Evolutionary conservation across 192 early-diverging fungal genomes (phyloP).

Genomic region (Gryganskiella cystojenkinii): DNA sequence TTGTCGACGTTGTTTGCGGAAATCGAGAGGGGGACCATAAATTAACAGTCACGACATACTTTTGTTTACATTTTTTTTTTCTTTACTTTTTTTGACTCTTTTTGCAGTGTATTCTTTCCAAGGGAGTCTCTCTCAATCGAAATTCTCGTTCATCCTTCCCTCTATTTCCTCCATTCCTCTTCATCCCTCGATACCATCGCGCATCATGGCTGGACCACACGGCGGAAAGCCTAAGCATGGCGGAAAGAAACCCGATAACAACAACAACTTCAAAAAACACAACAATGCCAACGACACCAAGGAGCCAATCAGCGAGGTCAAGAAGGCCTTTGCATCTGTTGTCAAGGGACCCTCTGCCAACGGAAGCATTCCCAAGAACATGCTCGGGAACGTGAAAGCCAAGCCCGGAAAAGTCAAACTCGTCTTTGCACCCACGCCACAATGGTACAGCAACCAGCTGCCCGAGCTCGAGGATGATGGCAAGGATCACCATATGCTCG

Average conservation of each 20-base stretch:
- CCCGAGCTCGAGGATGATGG: constrained; percentile 38
- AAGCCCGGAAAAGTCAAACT: constrained; percentile 39
- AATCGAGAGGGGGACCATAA: not conserved
- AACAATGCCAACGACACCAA: constrained; percentile 4
- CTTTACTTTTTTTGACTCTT: constrained; percentile 13
- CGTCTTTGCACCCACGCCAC: constrained; percentile 38
- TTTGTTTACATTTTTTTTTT: constrained; percentile 15
- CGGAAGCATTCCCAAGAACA: constrained; percentile 49
- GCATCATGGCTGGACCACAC: constrained; percentile 29
- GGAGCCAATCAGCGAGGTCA: constrained; percentile 35
- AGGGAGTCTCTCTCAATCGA: not conserved
- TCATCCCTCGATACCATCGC: not conserved
- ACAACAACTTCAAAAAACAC: constrained; percentile 16
- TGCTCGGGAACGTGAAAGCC: constrained; percentile 32
- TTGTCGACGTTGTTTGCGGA: not conserved
- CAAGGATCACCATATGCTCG: constrained; percentile 37
- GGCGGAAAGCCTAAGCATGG: constrained; percentile 7
- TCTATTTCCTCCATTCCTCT: not conserved
- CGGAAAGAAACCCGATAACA: constrained; percentile 7
- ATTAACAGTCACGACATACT: not conserved
- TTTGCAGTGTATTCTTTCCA: too few species aligned
- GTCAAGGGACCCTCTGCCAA: constrained; percentile 50
- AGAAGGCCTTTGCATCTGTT: constrained; percentile 41
- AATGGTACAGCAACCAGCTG: constrained; percentile 36
- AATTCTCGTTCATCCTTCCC: not conserved